These are phyloP conservation scores for Yamadazyma ubonensis DNA, from an alignment of 805 yeast genomes.

Conservation along the genomic window DNA sequence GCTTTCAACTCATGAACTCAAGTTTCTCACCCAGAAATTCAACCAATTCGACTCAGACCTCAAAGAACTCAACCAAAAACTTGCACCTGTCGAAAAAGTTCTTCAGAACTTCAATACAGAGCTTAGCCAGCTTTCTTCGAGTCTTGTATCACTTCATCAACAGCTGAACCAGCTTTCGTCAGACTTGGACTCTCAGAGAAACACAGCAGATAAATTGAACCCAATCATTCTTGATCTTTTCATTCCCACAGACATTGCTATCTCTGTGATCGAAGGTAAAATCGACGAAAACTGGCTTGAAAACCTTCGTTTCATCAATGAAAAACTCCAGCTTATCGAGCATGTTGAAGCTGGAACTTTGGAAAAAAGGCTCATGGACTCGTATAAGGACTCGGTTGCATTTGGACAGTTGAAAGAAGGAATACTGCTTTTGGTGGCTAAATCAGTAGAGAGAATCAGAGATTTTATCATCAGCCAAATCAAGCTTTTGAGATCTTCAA, in stretches of 20 bases:
- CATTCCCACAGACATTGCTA: slow-evolving; percentile 70
- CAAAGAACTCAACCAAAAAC: slow-evolving; percentile 28
- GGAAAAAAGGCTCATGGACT: slow-evolving; percentile 8
- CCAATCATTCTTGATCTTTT: slow-evolving; percentile 76
- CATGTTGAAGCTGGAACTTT: slow-evolving; percentile 11
- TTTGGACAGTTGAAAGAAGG: slow-evolving; percentile 32
- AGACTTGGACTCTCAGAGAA: slow-evolving; percentile 27
- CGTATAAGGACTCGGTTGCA: slow-evolving; percentile 20
- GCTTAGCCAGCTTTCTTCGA: slow-evolving; percentile 31
- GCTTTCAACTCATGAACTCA: slow-evolving; percentile 5
- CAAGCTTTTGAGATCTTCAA: slow-evolving; percentile 55
- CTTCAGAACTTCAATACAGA: slow-evolving; percentile 58
- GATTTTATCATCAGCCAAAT: slow-evolving; percentile 65
- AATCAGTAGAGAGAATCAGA: slow-evolving; percentile 74
- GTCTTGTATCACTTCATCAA: slow-evolving; percentile 31
- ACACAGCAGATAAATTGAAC: slow-evolving; percentile 47
- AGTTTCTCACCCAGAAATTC: slow-evolving; percentile 17
- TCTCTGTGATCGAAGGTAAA: slow-evolving; percentile 55
- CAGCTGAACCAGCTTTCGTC: slow-evolving; percentile 32
- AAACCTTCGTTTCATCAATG: slow-evolving; percentile 55
- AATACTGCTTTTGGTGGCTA: slow-evolving; percentile 52
- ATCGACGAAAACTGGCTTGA: slow-evolving; percentile 66
- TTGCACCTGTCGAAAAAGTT: slow-evolving; percentile 53
- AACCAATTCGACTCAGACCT: slow-evolving; percentile 26
- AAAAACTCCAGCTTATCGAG: slow-evolving; percentile 55